Conservation (phyloP, 2,329 filamentous ascomycete species). For the Aspergillus tubingensis region DNA sequence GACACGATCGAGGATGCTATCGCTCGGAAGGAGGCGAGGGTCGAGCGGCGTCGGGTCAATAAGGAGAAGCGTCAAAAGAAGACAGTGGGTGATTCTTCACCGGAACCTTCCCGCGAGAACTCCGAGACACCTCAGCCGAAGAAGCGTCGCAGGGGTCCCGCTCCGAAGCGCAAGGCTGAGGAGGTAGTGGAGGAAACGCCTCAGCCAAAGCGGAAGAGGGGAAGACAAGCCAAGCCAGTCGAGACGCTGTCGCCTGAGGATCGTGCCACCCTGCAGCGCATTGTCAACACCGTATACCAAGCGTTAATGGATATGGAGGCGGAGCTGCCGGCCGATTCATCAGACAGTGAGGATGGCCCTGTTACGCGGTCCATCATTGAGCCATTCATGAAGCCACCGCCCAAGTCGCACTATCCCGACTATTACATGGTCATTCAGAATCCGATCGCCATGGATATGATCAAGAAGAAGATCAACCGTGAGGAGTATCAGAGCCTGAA, state of each 20-base stretch:
- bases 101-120: slow-evolving; percentile 75
- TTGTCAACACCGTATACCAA: slow-evolving; percentile 76
- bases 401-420: slow-evolving; percentile 86
- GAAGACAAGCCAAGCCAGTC: slow-evolving; percentile 69
- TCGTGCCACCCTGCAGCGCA: slow-evolving; percentile 75
- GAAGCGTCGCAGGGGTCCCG: slow-evolving; percentile 75
- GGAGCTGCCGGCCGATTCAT: slow-evolving; percentile 58
- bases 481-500: slow-evolving; percentile 83
- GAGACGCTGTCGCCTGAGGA: slow-evolving; percentile 68
- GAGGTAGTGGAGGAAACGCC: slow-evolving; percentile 75
- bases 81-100: slow-evolving; percentile 66
- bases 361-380: slow-evolving; percentile 82
- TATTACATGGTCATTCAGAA: slow-evolving; percentile 93
- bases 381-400: slow-evolving; percentile 88
- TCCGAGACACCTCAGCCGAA: slow-evolving; percentile 78
- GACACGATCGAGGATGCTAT: slow-evolving; percentile 92
- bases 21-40: slow-evolving; percentile 81
- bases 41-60: slow-evolving; percentile 76
- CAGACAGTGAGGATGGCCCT: slow-evolving; percentile 54
- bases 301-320: slow-evolving; percentile 82
- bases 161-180: slow-evolving; percentile 85
- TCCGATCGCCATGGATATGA: slow-evolving; percentile 95
- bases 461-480: slow-evolving; percentile 92
- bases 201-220: slow-evolving; percentile 74
- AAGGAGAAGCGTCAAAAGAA: slow-evolving; percentile 62